phyloP scores from a whole-genome alignment of 2,329 filamentous ascomycete species.

The Pestalotiopsis sp. region DNA sequence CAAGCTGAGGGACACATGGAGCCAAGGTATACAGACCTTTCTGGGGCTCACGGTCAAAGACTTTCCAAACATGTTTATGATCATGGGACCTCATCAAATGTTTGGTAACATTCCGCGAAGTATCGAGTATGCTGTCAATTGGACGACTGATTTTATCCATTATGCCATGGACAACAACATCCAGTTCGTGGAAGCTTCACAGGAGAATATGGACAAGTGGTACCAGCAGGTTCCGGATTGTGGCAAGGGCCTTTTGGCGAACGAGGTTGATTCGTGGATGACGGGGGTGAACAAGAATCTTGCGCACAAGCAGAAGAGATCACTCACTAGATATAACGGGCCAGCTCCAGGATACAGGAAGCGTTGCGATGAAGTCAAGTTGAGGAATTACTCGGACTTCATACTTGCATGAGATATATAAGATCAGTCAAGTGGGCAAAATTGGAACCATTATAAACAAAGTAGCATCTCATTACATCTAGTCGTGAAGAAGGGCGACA shows the following conservation, averaged over 20 bases:
- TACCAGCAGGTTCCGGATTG: constrained; percentile 51
- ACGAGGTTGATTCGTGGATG: constrained; percentile 57
- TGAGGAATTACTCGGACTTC: constrained; percentile 4
- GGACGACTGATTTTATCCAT: constrained; percentile 37
- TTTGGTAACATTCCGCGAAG: constrained; percentile 42
- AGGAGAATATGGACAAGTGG: constrained; percentile 42
- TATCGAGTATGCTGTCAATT: constrained; percentile 37
- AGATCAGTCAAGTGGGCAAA: background rate
- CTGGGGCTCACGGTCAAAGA: constrained; percentile 43
- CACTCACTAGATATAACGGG: constrained; percentile 49
- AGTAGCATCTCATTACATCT: background rate
- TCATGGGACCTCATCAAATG: constrained; percentile 45
- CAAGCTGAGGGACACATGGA: constrained; percentile 38
- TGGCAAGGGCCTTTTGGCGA: constrained; percentile 44
- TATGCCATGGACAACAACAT: constrained; percentile 34
- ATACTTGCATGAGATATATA: background rate
- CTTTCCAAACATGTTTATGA: constrained; percentile 53
- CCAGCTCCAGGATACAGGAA: constrained; percentile 43
- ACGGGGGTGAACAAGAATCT: constrained; percentile 57
- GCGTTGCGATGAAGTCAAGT: constrained; percentile 1
- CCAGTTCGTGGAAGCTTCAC: constrained; percentile 41
- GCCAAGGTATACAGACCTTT: constrained; percentile 37
- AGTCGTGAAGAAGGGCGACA: constrained; percentile 22
- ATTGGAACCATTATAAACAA: background rate
- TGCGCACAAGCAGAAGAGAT: constrained; percentile 45